Evolutionary conservation across 257 asterid species (phyloP).

Genomic region (Rubia yunnanensis): DNA sequence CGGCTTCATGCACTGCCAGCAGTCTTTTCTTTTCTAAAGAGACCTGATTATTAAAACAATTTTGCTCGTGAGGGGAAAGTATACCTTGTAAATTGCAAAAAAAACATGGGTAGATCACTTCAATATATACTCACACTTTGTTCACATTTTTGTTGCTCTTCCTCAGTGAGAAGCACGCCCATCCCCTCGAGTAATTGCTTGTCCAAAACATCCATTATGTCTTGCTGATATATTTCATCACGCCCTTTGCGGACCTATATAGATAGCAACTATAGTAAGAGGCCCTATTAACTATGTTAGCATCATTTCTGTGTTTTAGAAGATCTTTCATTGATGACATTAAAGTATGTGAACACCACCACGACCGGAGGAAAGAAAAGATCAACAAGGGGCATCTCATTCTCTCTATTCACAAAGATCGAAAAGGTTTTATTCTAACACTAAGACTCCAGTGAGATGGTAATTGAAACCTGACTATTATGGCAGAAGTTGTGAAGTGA

Average conservation of each 20-base stretch:
- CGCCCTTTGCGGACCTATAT: constrained; percentile 82
- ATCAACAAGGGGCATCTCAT: no score
- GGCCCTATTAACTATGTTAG: not conserved
- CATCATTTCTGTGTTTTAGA: not conserved
- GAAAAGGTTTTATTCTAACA: no score
- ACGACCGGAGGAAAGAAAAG: no score
- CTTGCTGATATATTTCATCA: constrained; percentile 74
- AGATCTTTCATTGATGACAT: no score
- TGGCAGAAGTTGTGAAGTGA: not conserved
- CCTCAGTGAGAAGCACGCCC: constrained; percentile 99
- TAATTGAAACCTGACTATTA: no score
- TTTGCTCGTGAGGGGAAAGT: not conserved
- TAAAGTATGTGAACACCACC: no score
- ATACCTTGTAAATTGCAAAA: constrained; percentile 1
- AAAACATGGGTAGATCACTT: not conserved
- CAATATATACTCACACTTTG: constrained; percentile 49
- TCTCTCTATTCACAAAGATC: no score
- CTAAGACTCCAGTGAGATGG: no score
- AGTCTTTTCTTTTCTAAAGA: constrained; percentile 68
- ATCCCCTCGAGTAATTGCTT: constrained; percentile 98
- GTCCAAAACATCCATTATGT: constrained; percentile 85
- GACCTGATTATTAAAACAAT: constrained; percentile 32
- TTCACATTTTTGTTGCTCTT: constrained; percentile 91
- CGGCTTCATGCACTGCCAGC: constrained; percentile 98
- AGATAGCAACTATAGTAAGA: not conserved